A percentile compares a stretch with the other conserved stretches of the same genome.
These are phyloP conservation scores for Byssothecium circinans DNA, from an alignment of 2,329 filamentous ascomycete species.

Conservation along the genomic window DNA sequence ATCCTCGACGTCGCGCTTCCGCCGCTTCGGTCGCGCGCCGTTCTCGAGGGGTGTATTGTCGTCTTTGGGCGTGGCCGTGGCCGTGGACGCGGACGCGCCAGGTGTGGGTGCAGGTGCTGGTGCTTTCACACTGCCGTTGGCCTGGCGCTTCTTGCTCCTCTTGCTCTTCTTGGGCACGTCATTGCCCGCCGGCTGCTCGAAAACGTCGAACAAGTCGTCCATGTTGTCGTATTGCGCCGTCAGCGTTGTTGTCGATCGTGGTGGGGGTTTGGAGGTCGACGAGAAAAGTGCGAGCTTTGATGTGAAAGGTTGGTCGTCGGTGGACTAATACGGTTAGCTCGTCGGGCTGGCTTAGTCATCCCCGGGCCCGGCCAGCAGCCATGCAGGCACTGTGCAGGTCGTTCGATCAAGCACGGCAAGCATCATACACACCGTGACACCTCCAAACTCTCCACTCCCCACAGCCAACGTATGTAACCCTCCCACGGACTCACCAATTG, in stretches of 20 bases:
- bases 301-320: too few relatives aligned
- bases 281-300: too few relatives aligned
- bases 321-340: too few relatives aligned
- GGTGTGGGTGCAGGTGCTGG: conserved; percentile 11
- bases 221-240: conserved; percentile 30
- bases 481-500: conserved; percentile 25
- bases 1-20: conserved; percentile 66
- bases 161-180: conserved; percentile 61
- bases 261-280: background rate
- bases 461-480: conserved; percentile 32
- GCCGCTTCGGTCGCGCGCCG: conserved; percentile 57
- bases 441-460: conserved; percentile 20
- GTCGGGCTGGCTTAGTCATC: background rate
- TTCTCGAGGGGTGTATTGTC: conserved; percentile 20
- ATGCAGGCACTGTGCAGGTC: background rate
- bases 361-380: too few relatives aligned
- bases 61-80: conserved; percentile 26
- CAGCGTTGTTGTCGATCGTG: too few relatives aligned
- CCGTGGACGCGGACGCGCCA: conserved; percentile 16
- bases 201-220: conserved; percentile 51
- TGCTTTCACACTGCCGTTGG: conserved; percentile 74
- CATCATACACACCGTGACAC: background rate
- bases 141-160: conserved; percentile 89
- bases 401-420: background rate
- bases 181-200: conserved; percentile 34